Base-by-base conservation (phyloP, 345 rosid species). In the Syzygium jambos region DNA sequence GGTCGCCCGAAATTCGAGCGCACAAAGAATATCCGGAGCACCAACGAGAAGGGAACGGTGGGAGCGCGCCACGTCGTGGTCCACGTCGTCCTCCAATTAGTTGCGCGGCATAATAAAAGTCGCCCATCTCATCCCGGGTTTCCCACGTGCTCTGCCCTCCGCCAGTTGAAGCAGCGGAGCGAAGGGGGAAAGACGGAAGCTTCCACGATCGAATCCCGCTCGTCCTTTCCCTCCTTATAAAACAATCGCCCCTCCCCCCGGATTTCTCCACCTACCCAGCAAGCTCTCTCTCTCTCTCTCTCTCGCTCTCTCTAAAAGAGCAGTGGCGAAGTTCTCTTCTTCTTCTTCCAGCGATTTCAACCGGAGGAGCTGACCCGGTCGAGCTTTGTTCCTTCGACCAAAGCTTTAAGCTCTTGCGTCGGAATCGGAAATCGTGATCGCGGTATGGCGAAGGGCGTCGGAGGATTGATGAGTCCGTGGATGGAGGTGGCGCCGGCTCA, bases 401-500 rank as follows among this genome's bases (percentile, higher is more conserved):
- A n/a, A 61, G 73, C 73, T n/a, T n/a, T 3, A n/a, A 61, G 38
- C 73, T n/a, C 73, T n/a, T 34, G 10, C n/a, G 2, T 61, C 73
- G 73, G n/a, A 13, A n/a, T 61, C 73, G 73, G 34, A 34, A 61
- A 61, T 61, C 73, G 38, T 9, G 19, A 7, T 14, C n/a, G 34
- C 73, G 73, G 3, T 1, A 92, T 90, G 93, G 92, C 84, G 22
- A 90, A 91, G 89, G 85, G 51, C 29, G 84, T 17, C 21, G 82
- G 87, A 56, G 61, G 43, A 83, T 84, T 89, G 90, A 11, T 9
- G 65, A 78, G 88, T 59, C 87, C 85, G 54, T 92, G 93, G 93
- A 56, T 87, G 78, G 95, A 93, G 83, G 90, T 93, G 15, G 93
- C 90, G 19, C 94, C 94, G 2, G 87, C 92, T 5, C 90, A 85